phyloP scores from a whole-genome alignment of 805 yeast species.

The Clavispora carvajalis region DNA sequence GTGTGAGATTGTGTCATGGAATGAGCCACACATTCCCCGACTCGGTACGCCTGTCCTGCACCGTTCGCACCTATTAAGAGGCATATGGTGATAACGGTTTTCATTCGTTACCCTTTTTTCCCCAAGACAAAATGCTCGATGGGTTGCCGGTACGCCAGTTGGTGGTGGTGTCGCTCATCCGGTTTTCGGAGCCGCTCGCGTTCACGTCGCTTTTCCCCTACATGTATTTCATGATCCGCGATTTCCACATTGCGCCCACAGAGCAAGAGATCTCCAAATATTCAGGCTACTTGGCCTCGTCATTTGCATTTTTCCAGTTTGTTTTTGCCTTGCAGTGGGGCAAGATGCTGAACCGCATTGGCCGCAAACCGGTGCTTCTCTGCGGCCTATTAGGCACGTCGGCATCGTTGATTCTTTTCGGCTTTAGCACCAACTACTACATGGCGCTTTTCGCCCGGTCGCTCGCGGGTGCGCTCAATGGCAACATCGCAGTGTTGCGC shows the following conservation, averaged over 20 bases:
- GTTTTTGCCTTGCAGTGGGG: constrained; percentile 61
- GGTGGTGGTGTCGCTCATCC: constrained; percentile 33
- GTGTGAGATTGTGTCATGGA: too few relatives aligned
- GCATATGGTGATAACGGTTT: too few relatives aligned
- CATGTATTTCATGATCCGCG: constrained; percentile 57
- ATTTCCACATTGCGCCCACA: constrained; percentile 43
- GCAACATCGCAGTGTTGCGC: constrained; percentile 61
- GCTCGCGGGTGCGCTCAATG: constrained; percentile 54
- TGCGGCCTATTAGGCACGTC: constrained; percentile 51
- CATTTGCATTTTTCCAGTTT: constrained; percentile 57
- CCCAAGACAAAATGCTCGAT: not conserved
- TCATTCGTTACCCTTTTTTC: not conserved
- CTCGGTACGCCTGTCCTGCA: too few relatives aligned
- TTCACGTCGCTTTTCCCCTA: constrained; percentile 63
- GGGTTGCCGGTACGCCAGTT: constrained; percentile 56
- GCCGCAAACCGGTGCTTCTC: constrained; percentile 51
- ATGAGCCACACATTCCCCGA: too few relatives aligned
- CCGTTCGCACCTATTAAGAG: too few relatives aligned
- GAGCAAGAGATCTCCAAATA: constrained; percentile 53
- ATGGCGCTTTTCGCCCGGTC: constrained; percentile 51
- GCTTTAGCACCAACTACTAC: constrained; percentile 48
- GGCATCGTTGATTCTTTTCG: constrained; percentile 44
- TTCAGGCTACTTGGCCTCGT: constrained; percentile 57
- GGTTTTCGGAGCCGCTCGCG: constrained; percentile 59
- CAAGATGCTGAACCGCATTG: constrained; percentile 45